Conservation (phyloP, 2,329 filamentous ascomycete genomes). For the Ramularia endophylla region DNA sequence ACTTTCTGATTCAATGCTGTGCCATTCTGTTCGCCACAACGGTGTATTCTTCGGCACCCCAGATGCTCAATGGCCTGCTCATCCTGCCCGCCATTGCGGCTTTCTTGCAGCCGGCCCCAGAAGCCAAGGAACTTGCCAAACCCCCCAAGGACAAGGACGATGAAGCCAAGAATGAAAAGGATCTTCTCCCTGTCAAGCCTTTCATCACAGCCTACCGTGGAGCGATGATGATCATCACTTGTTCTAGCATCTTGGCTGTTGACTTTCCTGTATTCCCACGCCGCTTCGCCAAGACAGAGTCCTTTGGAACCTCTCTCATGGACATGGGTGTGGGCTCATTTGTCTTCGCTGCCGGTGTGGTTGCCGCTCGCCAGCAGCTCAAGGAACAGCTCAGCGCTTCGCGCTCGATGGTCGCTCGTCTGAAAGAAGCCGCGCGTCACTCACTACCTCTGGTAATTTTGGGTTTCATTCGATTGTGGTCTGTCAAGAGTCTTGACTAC, state of each 20-base stretch:
- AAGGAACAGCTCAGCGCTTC: slow-evolving; percentile 46
- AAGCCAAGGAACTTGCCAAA: slow-evolving; percentile 23
- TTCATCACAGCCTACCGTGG: slow-evolving; percentile 91
- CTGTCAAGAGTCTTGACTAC: slow-evolving; percentile 91
- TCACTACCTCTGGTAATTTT: slow-evolving; percentile 76
- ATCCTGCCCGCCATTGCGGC: slow-evolving; percentile 57
- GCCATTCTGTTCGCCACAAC: slow-evolving; percentile 80
- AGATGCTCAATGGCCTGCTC: slow-evolving; percentile 69
- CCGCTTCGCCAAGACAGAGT: slow-evolving; percentile 95
- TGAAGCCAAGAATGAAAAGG: slow-evolving; percentile 24
- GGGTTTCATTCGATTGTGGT: slow-evolving; percentile 74
- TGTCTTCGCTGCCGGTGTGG: slow-evolving; percentile 86
- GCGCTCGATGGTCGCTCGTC: slow-evolving; percentile 51
- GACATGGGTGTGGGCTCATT: slow-evolving; percentile 96
- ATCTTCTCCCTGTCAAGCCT: slow-evolving; percentile 70
- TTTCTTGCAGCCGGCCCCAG: slow-evolving; percentile 40
- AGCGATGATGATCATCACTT: slow-evolving; percentile 85
- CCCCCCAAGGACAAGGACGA: slow-evolving; percentile 18
- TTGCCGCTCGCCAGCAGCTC: slow-evolving; percentile 76
- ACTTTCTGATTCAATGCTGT: slow-evolving; percentile 82
- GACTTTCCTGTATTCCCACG: slow-evolving; percentile 91
- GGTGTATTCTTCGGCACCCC: slow-evolving; percentile 68
- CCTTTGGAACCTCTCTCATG: slow-evolving; percentile 99
- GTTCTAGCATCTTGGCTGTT: slow-evolving; percentile 88
- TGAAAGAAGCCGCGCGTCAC: slow-evolving; percentile 66